A percentile compares a stretch with the other conserved stretches of the same genome.
These are phyloP conservation scores for Gynochthodes officinalis DNA, from an alignment of 257 asterid species.

Conservation along the genomic window DNA sequence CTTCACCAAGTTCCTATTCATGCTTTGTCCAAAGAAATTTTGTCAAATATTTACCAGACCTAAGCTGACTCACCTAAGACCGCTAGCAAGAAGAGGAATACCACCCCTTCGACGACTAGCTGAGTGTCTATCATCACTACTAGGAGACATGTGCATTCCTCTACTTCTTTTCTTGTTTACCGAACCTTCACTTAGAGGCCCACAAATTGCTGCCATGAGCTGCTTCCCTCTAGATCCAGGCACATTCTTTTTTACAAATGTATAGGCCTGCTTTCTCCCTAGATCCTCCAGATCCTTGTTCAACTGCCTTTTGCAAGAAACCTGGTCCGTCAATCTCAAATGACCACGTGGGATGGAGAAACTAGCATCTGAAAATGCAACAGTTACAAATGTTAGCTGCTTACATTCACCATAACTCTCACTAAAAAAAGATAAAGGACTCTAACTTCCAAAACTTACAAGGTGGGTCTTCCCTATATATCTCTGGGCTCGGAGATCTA, in stretches of 20 bases:
- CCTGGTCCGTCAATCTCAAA: slow-evolving; percentile 24
- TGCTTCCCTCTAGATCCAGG: slow-evolving; percentile 55
- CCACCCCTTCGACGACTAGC: slow-evolving; percentile 22
- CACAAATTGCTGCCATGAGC: slow-evolving; percentile 51
- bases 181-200: slow-evolving; percentile 38
- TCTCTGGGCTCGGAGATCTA: slow-evolving; percentile 80
- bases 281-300: slow-evolving; percentile 53
- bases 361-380: slow-evolving; percentile 35
- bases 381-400: background rate
- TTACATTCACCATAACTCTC: background rate
- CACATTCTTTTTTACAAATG: slow-evolving; percentile 41
- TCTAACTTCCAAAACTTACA: slow-evolving; percentile 34
- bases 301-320: slow-evolving; percentile 61
- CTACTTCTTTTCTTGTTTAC: slow-evolving; percentile 48
- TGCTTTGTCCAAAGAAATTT: background rate
- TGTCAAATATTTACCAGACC: slow-evolving; percentile 6
- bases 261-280: slow-evolving; percentile 51
- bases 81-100: slow-evolving; percentile 31
- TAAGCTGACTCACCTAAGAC: slow-evolving; percentile 18
- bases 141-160: slow-evolving; percentile 25
- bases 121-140: slow-evolving; percentile 21
- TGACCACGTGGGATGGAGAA: slow-evolving; percentile 39
- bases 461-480: slow-evolving; percentile 61
- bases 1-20: background rate
- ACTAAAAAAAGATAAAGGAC: background rate